These are phyloP conservation scores for Cerrena zonata DNA, from an alignment of 1,284 basidiomycete genomes.

Conservation along the genomic window DNA sequence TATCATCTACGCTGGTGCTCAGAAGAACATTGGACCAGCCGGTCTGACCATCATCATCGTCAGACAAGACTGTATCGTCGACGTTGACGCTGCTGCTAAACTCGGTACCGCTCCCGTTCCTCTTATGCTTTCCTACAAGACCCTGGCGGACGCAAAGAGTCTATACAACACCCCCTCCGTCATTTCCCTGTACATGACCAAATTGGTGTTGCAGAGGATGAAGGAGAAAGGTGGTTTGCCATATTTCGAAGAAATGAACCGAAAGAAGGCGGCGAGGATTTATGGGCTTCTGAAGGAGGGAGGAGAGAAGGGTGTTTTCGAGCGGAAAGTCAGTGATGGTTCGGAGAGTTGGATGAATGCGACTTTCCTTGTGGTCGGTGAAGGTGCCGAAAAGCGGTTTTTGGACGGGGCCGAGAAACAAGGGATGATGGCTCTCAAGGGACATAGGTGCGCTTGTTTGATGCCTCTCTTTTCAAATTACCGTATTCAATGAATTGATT, in stretches of 20 bases:
- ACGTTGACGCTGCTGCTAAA: conserved; percentile 73
- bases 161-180: conserved; percentile 95
- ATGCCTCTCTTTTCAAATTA: not conserved
- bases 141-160: conserved; percentile 72
- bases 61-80: conserved; percentile 85
- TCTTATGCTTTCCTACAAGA: conserved; percentile 80
- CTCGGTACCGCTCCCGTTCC: conserved; percentile 77
- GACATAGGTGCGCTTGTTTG: conserved; percentile 69
- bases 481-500: conserved; percentile 2
- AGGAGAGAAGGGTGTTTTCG: conserved; percentile 63
- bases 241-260: conserved; percentile 65
- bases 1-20: conserved; percentile 95
- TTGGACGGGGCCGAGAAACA: conserved; percentile 70
- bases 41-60: conserved; percentile 93
- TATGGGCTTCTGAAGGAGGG: conserved; percentile 72
- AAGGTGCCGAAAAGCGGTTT: conserved; percentile 67
- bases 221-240: conserved; percentile 64
- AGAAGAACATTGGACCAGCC: conserved; percentile 96
- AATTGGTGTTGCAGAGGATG: conserved; percentile 78
- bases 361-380: conserved; percentile 72
- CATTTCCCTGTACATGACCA: conserved; percentile 87
- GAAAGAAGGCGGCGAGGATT: conserved; percentile 67
- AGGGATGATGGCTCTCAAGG: conserved; percentile 83
- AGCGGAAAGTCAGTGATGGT: conserved; percentile 62
- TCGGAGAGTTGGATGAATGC: conserved; percentile 91